Base-by-base conservation (phyloP, 257 asterid genomes). In the Petunia secreta region DNA sequence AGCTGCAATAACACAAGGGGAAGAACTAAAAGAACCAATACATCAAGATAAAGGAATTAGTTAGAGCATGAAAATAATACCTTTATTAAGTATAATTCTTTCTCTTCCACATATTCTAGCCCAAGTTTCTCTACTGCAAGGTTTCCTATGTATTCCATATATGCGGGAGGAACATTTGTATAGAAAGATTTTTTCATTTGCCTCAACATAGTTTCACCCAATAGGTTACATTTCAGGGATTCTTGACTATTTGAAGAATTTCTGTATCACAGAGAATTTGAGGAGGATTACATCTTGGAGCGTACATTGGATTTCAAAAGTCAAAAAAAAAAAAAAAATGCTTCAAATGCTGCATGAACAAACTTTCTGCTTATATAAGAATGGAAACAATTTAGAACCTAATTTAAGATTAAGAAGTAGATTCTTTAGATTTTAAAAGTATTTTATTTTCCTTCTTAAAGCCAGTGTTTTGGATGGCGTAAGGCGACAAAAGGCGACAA, bases 31-130 rank as follows among this genome's bases (percentile, higher is more conserved):
- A 48, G 7, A 48, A 52, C 44, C 54, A n/a, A 7, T 5, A 39
- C 53, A 25, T 13, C 2, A 6, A 48, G 64, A 80, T 9, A 13
- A 16, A 75, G 11, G n/a, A 3, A 36, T 8, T 15, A 58, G 63
- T 15, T 14, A 39, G 62, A 75, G 62, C 36, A 66, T 68, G 44
- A 34, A 80, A 39, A 76, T 1, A 9, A 57, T 83, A 88, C 94
- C 89, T 83, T 83, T 16, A 87, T 76, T 6, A 75, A 85, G 78
- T 85, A 90, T 67, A 82, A 1, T 53, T 89, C 90, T 80, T 81
- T 87, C 64, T 86, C 90, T 41, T 44, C 37, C 75, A 67, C 82
- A 83, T 82, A 77, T 65, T 80, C 65, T 34, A 80, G 82, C 65
- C 59, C 82, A 77, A 79, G 59, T 78, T 78, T 79, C n/a, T 82